These are phyloP conservation scores for Calcarisporium arbuscula DNA, from an alignment of 2,329 filamentous ascomycete species.

Conservation along the genomic window DNA sequence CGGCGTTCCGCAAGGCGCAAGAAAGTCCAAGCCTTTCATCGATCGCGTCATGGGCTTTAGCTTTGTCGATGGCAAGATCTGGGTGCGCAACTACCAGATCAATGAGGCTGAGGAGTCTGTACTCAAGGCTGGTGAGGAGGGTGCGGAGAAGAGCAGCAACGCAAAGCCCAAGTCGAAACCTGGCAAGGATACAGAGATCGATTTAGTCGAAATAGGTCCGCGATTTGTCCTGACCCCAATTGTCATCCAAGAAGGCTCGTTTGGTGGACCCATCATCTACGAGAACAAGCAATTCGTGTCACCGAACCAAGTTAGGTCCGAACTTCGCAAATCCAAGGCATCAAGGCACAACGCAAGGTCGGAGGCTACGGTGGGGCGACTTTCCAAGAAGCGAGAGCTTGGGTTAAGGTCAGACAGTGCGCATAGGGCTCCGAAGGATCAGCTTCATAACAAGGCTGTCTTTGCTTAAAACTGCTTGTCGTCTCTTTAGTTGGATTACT, in stretches of 20 bases:
- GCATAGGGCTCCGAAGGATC: slow-evolving; percentile 55
- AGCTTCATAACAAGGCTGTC: slow-evolving; percentile 68
- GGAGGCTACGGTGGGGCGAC: slow-evolving; percentile 66
- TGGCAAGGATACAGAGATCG: slow-evolving; percentile 65
- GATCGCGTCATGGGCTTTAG: slow-evolving; percentile 94
- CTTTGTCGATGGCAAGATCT: slow-evolving; percentile 87
- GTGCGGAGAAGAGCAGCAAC: slow-evolving; percentile 35
- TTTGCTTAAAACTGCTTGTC: slow-evolving; percentile 53
- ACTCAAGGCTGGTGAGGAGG: slow-evolving; percentile 31
- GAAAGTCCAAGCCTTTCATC: slow-evolving; percentile 91
- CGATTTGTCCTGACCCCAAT: slow-evolving; percentile 91
- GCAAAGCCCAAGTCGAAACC: slow-evolving; percentile 30
- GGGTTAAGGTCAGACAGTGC: slow-evolving; percentile 65
- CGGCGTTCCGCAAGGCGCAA: slow-evolving; percentile 80
- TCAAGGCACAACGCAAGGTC: slow-evolving; percentile 69
- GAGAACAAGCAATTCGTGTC: slow-evolving; percentile 97
- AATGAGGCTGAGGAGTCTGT: slow-evolving; percentile 67
- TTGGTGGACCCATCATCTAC: slow-evolving; percentile 94
- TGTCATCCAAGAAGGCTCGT: slow-evolving; percentile 89
- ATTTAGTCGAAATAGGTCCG: slow-evolving; percentile 86
- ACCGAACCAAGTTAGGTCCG: slow-evolving; percentile 86
- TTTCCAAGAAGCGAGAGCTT: slow-evolving; percentile 68
- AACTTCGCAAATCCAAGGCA: slow-evolving; percentile 70
- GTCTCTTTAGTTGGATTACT: background rate
- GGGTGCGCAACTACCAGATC: slow-evolving; percentile 93